Base-by-base conservation (phyloP, 345 rosid species). In the Luvunga scandens region DNA sequence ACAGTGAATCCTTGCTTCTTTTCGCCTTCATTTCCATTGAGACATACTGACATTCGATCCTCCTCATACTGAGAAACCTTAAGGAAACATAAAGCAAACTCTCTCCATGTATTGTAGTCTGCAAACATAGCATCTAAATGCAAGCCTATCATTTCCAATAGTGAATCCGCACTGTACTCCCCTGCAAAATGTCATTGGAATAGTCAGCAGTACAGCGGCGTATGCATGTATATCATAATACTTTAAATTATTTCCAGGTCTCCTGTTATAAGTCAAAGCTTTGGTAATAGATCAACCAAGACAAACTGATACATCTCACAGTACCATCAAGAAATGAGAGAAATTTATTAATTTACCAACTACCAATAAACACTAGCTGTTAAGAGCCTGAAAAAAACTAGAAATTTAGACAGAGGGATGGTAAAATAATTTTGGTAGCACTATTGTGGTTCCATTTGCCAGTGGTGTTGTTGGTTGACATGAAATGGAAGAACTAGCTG, bases 131-230 rank as follows among this genome's bases (percentile, higher is more conserved):
- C 93, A 80, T 93, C 97, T 83, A 93, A 80, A 85, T 95, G 97
- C 88, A 91, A 80, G 71, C 95, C 94, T 83, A 91, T 89, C 96
- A 92, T 91, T 85, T 90, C 94, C 72, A 89, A 13, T 24, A 93
- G 81, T 8, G 92, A 86, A 76, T 82, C 90, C 42, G 81, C 69
- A 77, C 79, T 66, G 61, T 89, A 95, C 50, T 82, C 75, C 77
- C 90, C 99, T 95, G 92, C 74, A 86, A 69, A 72, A 45, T 31
- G 63, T 71, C 10, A 57, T 21, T 56, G 45, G 33, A 78, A 69
- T 18, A 39, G 27, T 13, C 77, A 70, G n/a, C 14, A 48, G 60
- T 38, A 60, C 3, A 25, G 64, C 36, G 28, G 42, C 8, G 31
- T 48, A 33, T 2, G 7, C 16, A 16, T 30, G 2, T 14, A 16